A percentile compares a stretch with the other conserved stretches of the same genome.
Conservation (phyloP, 257 asterid genomes). For the Gentiana straminea region DNA sequence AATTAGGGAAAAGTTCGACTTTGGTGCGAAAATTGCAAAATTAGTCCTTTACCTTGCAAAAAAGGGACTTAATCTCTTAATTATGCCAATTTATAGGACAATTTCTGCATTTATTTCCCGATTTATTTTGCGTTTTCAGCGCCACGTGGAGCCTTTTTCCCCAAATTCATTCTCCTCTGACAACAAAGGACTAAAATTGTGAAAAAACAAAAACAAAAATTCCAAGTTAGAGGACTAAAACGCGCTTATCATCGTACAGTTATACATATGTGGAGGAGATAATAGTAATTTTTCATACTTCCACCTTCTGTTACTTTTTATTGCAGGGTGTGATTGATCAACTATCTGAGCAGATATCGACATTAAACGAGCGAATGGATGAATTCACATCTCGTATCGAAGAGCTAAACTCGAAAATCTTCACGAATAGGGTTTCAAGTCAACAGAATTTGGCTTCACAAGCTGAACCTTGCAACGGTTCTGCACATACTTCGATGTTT, state of each 20-base stretch:
- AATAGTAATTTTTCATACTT: not conserved
- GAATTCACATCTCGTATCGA: conserved; percentile 88
- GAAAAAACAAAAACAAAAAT: too few species aligned
- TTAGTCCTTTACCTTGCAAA: not conserved
- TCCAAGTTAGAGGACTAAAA: too few species aligned
- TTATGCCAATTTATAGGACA: too few species aligned
- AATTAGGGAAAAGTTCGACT: too few species aligned
- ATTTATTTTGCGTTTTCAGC: not conserved
- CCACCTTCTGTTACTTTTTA: conserved; percentile 3
- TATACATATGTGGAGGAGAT: not conserved
- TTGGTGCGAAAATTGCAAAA: not conserved
- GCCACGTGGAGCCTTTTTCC: not conserved
- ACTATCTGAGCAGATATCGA: conserved; percentile 85
- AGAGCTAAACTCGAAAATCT: conserved; percentile 68
- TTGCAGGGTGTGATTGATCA: conserved; percentile 80
- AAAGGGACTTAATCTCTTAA: too few species aligned
- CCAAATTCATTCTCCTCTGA: not conserved
- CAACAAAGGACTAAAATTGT: too few species aligned
- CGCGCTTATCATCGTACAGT: too few species aligned
- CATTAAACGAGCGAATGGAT: conserved; percentile 88
- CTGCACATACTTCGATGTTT: conserved; percentile 43
- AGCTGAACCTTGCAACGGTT: conserved; percentile 60
- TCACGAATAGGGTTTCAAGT: conserved; percentile 44
- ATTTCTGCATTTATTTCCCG: too few species aligned
- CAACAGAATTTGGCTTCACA: conserved; percentile 71